Base-by-base conservation (phyloP, 345 rosid species). In the Salix suchowensis region DNA sequence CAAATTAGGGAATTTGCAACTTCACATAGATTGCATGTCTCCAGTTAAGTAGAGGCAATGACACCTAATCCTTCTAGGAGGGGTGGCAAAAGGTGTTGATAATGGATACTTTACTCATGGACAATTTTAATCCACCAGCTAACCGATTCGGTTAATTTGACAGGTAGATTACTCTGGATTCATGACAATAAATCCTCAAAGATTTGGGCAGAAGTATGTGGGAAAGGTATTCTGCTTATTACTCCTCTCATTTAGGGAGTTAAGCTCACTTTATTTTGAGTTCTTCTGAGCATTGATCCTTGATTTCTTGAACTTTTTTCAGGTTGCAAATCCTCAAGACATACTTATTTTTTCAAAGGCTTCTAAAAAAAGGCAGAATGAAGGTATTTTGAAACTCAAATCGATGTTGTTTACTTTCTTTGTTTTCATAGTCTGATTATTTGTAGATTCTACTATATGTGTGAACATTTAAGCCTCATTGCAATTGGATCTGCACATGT, bases 321-420 rank as follows among this genome's bases (percentile, higher is more conserved):
- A 95, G 98, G 98, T 96, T 75, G 98, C 99, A 55, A 96, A 96
- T 86, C 99, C 99, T 61, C 99, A 96, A 79, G 99, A 96, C 81
- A 96, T 96, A 82, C 89, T 93, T 75, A 93, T 96, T 82, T 96
- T 96, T 83, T 91, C 99, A 4, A 96, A 96, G 90, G 82, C 92
- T 87, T 87, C 96, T 52, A 91, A 78, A 79, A 92, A 82, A 86
- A 82, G 87, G 50, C 88, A 79, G 68, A 83, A 74, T 62, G 92
- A 88, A 81, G 92, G 97, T 91, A 78, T 68, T 73, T 65, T 58
- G 65, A 46, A 78, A 75, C 62, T 67, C 39, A 39, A 28, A 28
- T 70, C 19, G 54, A 58, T 67, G 30, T 26, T 64, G 10, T 15
- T 50, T 61, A 24, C 65, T 40, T 71, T n/a, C 40, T 76, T 30